Conservation (phyloP, 768 basidiomycete genomes). For the Auricularia auricula-judae region DNA sequence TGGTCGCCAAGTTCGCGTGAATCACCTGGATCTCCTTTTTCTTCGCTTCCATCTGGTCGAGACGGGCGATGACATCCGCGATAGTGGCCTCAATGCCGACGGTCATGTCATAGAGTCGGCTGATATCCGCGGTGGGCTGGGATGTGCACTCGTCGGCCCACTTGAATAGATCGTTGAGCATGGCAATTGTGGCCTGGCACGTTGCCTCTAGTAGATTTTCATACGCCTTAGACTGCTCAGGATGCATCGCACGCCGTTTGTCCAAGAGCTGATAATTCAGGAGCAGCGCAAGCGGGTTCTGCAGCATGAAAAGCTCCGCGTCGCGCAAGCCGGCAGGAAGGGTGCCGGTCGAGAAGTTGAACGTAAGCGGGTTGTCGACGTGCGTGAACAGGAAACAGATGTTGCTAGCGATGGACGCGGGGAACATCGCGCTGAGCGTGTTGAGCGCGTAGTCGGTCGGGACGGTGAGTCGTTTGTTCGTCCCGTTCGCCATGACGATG, state of each 20-base stretch:
- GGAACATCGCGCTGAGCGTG: slow-evolving; percentile 16
- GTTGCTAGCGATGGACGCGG: slow-evolving; percentile 14
- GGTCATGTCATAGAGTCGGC: neutral
- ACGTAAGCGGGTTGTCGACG: slow-evolving; percentile 9
- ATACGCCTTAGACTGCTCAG: too few relatives aligned
- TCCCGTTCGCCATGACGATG: slow-evolving; percentile 21
- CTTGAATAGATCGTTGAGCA: neutral
- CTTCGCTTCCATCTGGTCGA: neutral
- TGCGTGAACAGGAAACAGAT: slow-evolving; percentile 18
- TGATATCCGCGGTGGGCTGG: neutral
- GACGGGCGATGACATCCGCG: neutral
- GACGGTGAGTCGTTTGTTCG: slow-evolving; percentile 13
- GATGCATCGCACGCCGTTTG: too few relatives aligned
- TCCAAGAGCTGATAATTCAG: too few relatives aligned
- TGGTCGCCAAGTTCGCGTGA: too few relatives aligned
- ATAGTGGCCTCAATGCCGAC: neutral
- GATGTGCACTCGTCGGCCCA: neutral
- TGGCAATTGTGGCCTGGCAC: neutral
- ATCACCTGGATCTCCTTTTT: too few relatives aligned
- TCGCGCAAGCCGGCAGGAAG: slow-evolving; percentile 10
- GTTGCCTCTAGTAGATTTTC: neutral
- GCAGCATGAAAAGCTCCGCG: neutral
- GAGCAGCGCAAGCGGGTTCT: slow-evolving; percentile 2
- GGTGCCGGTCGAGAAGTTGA: slow-evolving; percentile 10
- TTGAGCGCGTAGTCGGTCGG: slow-evolving; percentile 18